Evolutionary conservation across 768 basidiomycete species (phyloP), one percentile per base, ranked within the genome.

Genomic region (Boletellus sp.): DNA sequence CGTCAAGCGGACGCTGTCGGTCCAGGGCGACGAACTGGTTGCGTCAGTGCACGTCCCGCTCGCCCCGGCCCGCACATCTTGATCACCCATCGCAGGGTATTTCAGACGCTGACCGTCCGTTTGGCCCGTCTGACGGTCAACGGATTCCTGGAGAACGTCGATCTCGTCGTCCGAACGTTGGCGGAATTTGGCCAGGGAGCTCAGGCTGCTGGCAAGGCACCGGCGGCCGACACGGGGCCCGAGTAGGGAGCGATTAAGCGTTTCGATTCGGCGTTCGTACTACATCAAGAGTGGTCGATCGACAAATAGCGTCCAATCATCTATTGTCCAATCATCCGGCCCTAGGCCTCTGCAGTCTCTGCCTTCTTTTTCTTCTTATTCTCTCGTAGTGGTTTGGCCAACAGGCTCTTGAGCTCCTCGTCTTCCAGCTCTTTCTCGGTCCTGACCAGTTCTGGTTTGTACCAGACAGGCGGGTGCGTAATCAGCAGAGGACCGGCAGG

Each of bases 341-440:
- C 61, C 60, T 63, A 65, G 33, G 41, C 71, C 28, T 71, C 72
- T 36, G 71, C 79, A 42, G 63, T 74, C 48, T 79, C 84, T 47
- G 82, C 75, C 66, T 83, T 80, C 83, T 92, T 94, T 78, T 89
- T 89, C 81, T 94, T 95, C 81, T 90, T 94, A 71, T 74, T 82
- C 71, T 93, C 91, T 51, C 95, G 80, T 57, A 99, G 70, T 59
- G 82, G 86, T 68, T 85, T 83, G 39, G 84, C 74, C 51, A 98
- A 70, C 22, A 90, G 74, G 24, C 80, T 75, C 73, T 94, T 93
- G 57, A 94, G 70, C 58, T 88, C 90, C 59, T 87, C 85, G 58
- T 97, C 92, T 67, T 90, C 81, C 52, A 98, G 73, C 68, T 91
- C 83, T 70, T 93, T 93, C 55, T 89, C 87, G 1, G 89, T 84